Base-by-base conservation (phyloP, 2,329 filamentous ascomycete species). In the Pseudonectria foliicola region DNA sequence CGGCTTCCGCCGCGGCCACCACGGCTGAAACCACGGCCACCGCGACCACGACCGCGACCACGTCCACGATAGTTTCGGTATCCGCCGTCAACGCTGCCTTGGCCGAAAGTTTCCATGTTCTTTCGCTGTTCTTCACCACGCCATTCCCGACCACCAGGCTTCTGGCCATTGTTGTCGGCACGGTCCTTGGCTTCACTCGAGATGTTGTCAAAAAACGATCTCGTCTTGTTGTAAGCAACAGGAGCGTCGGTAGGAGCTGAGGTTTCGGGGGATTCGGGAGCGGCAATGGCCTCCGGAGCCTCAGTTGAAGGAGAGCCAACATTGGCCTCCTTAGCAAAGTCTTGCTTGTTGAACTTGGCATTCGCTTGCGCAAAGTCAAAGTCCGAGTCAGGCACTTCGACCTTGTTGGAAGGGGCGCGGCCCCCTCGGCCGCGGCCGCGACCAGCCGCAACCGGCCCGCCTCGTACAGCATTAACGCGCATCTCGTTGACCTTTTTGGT, bases 171-270 rank as follows among this genome's bases (percentile, higher is more conserved):
- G 26, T 80, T 80, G 42, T 90, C 85, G 33, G 85, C 80, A 28
- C 92, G 79, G 46, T 98, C 92, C 60, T 85, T 93, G 43, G 85
- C 75, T 58, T 98, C 92, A 47, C 86, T 94, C 1, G 87, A 94
- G 45, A 98, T 95, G 61, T 98, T 95, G 64, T 98, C 92, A 56
- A 98, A 98, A 71, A 98, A 98, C 2, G 87, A 95, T 4, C 68
- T 79, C 5, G 80, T 73, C 63, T 88, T 95, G 68, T 95, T 90
- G 66, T 98, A 98, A 0, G 77, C 70, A 10, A 61, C 47, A 11
- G 68, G 64, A 6, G 68, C 67, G 13, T 62, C 53, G 10, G 69
- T 62, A 2, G 70, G 61, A 11, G 62, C 57, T 7, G 43, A 21
- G 2, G 70, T 60, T 25, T 69, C 63, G 3, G 52, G 51, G 10